Percentiles rank a stretch among this genome's conserved stretches.
Conservation (phyloP, 108 stramenopile species). For the Hondaea fermentalgiana region DNA sequence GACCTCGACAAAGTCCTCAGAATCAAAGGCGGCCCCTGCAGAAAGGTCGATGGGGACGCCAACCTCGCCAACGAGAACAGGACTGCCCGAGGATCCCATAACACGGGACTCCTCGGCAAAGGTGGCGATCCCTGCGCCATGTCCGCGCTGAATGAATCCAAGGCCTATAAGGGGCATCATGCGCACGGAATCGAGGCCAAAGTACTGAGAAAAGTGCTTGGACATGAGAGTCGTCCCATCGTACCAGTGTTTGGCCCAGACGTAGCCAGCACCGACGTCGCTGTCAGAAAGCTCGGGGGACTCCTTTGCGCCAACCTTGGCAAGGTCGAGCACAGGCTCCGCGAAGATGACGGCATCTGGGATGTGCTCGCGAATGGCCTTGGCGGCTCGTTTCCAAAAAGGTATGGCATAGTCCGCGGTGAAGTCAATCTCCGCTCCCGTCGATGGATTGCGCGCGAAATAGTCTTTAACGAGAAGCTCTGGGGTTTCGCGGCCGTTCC, state of each 20-base stretch:
- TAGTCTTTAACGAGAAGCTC: neutral
- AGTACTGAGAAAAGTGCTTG: conserved; percentile 26
- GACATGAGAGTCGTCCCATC: conserved; percentile 46
- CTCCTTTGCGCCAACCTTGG: neutral
- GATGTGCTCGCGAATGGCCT: conserved; percentile 15
- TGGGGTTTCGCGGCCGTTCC: neutral
- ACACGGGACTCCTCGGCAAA: neutral
- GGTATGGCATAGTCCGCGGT: neutral
- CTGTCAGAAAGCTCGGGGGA: neutral
- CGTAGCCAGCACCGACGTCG: conserved; percentile 6
- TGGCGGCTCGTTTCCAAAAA: neutral
- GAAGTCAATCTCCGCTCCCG: neutral
- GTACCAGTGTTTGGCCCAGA: conserved; percentile 43
- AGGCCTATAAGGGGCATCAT: conserved; percentile 27
- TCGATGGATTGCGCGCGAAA: neutral
- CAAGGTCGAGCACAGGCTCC: conserved; percentile 15
- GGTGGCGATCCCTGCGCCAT: conserved; percentile 1
- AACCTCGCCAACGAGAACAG: conserved; percentile 37
- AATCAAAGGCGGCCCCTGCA: neutral
- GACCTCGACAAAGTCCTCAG: conserved; percentile 17
- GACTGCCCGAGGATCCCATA: conserved; percentile 26
- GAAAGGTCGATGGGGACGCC: conserved; percentile 39
- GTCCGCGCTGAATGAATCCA: conserved; percentile 22
- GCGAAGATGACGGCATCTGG: conserved; percentile 19
- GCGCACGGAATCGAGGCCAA: conserved; percentile 28